Evolutionary conservation across 805 yeast genomes (phyloP).

Genomic region (Starmera dryadoides): DNA sequence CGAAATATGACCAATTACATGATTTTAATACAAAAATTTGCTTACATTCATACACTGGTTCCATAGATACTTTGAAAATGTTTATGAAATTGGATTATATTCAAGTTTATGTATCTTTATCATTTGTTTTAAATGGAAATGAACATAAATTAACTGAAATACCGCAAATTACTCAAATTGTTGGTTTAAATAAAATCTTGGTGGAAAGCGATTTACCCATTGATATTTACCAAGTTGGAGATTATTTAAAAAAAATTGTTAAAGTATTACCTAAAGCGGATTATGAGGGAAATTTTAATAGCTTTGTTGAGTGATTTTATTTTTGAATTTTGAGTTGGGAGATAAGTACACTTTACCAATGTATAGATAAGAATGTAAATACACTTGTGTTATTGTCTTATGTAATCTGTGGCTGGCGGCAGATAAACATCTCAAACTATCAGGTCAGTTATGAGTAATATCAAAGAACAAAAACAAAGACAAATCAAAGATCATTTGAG

Average conservation of each 20-base stretch:
- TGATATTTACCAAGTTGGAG: background rate
- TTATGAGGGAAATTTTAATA: background rate
- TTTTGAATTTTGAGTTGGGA: too few species aligned
- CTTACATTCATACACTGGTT: slow-evolving; percentile 84
- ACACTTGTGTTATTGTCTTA: too few species aligned
- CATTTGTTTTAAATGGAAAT: background rate
- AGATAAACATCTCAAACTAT: too few species aligned
- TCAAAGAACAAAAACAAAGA: too few species aligned
- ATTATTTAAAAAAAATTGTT: background rate
- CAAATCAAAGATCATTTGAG: too few species aligned
- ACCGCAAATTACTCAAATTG: slow-evolving; percentile 16
- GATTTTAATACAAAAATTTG: slow-evolving; percentile 36
- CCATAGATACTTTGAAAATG: slow-evolving; percentile 44
- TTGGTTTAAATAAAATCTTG: slow-evolving; percentile 18
- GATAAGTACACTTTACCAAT: too few species aligned
- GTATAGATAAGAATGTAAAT: too few species aligned
- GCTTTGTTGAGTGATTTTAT: background rate
- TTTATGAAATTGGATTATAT: background rate
- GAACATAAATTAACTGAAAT: background rate
- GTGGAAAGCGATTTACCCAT: background rate
- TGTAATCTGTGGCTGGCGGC: too few species aligned
- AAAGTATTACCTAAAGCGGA: background rate
- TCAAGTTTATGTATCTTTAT: background rate
- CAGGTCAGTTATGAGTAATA: too few species aligned
- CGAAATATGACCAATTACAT: slow-evolving; percentile 1